phyloP scores from a whole-genome alignment of 345 rosid species.

The Erysimum cheiranthoides region DNA sequence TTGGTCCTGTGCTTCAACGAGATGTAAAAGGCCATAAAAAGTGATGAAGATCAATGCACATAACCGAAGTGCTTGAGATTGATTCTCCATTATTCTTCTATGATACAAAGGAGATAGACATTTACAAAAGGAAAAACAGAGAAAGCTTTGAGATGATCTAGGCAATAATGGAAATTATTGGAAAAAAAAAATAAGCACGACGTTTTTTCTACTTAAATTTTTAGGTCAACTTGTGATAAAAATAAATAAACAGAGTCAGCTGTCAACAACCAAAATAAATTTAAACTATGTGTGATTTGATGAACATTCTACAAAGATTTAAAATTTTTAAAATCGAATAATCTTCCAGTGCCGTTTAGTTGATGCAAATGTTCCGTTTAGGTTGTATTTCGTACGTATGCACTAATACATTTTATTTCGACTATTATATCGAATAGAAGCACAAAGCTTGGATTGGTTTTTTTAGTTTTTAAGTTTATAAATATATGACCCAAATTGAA shows the following conservation, averaged over 20 bases:
- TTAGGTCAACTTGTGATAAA: slow-evolving; percentile 4
- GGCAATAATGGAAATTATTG: slow-evolving; percentile 3
- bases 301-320: slow-evolving; percentile 19
- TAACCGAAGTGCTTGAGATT: slow-evolving; percentile 27
- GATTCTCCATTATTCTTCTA: slow-evolving; percentile 37
- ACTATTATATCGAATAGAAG: background rate
- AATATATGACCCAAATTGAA: background rate
- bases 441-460: background rate
- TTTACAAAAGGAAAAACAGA: background rate
- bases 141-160: background rate
- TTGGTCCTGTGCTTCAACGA: slow-evolving; percentile 39
- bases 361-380: background rate
- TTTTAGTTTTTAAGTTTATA: background rate
- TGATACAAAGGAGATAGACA: slow-evolving; percentile 18
- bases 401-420: background rate
- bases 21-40: slow-evolving; percentile 3
- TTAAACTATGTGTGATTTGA: background rate
- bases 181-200: slow-evolving; percentile 22
- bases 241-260: background rate
- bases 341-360: background rate
- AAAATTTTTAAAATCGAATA: background rate
- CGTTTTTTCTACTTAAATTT: background rate
- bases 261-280: slow-evolving; percentile 16
- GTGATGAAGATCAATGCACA: slow-evolving; percentile 33
- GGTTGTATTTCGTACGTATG: background rate